Evolutionary conservation across 2,329 filamentous ascomycete genomes (phyloP).

Genomic region (Domatiomyces globalis): DNA sequence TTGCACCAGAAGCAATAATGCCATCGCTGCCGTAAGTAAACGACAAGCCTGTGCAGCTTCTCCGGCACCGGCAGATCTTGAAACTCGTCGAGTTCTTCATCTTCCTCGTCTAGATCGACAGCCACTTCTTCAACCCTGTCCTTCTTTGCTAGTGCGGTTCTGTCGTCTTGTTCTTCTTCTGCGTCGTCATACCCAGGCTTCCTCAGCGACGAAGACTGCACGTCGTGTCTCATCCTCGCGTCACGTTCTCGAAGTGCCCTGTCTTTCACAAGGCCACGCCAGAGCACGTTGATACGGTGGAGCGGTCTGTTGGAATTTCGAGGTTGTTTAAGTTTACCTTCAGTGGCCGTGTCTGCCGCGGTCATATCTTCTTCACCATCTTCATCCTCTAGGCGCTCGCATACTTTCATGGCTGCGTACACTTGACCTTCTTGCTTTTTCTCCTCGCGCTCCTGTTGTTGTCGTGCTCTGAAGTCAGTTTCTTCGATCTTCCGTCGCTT

Average conservation of each 20-base stretch:
- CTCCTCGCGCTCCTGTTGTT: slow-evolving; percentile 55
- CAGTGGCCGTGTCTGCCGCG: slow-evolving; percentile 9
- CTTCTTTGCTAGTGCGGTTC: slow-evolving; percentile 41
- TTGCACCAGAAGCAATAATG: slow-evolving; percentile 97
- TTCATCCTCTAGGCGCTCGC: slow-evolving; percentile 54
- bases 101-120: slow-evolving; percentile 60
- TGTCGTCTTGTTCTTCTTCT: slow-evolving; percentile 60
- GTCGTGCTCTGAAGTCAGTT: slow-evolving; percentile 57
- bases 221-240: slow-evolving; percentile 46
- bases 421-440: slow-evolving; percentile 55
- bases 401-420: slow-evolving; percentile 65
- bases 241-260: slow-evolving; percentile 59
- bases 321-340: not conserved
- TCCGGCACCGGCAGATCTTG: slow-evolving; percentile 54
- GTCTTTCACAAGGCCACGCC: slow-evolving; percentile 57
- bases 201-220: slow-evolving; percentile 41
- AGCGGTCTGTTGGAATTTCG: slow-evolving; percentile 38
- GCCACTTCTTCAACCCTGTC: slow-evolving; percentile 34
- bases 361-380: slow-evolving; percentile 12
- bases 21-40: slow-evolving; percentile 55
- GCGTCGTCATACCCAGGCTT: slow-evolving; percentile 55
- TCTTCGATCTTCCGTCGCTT: slow-evolving; percentile 53
- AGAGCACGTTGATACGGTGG: slow-evolving; percentile 60
- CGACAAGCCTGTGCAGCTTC: slow-evolving; percentile 51
- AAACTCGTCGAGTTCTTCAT: slow-evolving; percentile 68